A percentile compares a stretch with the other conserved stretches of the same genome.
phyloP scores from a whole-genome alignment of 768 basidiomycete genomes.

The Mycena polygramma region DNA sequence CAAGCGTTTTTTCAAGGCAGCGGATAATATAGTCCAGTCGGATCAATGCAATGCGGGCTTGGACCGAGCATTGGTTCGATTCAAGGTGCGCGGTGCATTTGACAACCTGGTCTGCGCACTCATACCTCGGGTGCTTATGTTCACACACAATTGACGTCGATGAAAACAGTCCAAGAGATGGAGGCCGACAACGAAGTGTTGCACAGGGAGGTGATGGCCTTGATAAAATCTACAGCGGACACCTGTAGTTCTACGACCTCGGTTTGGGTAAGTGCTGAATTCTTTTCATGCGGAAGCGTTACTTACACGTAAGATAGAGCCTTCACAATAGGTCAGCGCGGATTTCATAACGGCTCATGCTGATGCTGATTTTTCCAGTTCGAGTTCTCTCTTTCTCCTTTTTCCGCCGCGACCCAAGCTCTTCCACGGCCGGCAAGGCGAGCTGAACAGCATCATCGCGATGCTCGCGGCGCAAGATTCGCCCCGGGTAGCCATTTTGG shows the following conservation, averaged over 20 bases:
- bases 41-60: not conserved
- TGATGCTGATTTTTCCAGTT: not conserved
- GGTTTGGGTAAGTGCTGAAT: not conserved
- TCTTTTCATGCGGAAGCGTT: not conserved
- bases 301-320: not conserved
- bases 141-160: not conserved
- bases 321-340: not conserved
- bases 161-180: not conserved
- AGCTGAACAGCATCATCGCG: not conserved
- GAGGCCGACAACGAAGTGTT: not conserved
- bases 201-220: not conserved
- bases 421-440: not conserved
- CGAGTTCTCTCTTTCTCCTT: not conserved
- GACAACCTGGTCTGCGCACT: not conserved
- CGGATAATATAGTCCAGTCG: not conserved
- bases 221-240: not conserved
- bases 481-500: not conserved
- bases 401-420: not conserved
- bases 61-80: not conserved
- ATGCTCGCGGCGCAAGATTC: not conserved
- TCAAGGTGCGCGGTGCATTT: not conserved
- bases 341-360: not conserved
- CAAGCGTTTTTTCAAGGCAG: not conserved
- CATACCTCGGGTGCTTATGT: not conserved
- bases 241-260: not conserved